Evolutionary conservation across 1,284 basidiomycete species (phyloP), one percentile per base, ranked within the genome.

Genomic region (Volvariella volvacea): DNA sequence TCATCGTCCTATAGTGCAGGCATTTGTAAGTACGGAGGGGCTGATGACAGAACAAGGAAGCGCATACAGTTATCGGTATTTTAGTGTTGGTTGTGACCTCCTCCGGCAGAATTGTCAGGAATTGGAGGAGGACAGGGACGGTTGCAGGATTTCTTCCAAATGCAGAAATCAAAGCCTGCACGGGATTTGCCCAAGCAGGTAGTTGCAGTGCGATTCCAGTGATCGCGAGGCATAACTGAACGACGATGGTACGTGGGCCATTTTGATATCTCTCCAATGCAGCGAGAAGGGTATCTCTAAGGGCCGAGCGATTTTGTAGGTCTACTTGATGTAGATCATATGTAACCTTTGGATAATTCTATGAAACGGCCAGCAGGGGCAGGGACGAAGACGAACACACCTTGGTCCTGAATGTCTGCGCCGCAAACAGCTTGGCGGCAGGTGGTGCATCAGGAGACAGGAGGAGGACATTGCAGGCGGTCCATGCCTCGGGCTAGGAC

Each of bases 401-500:
- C 77, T 99, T 99, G 48, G 88, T 77, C 57, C 95, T 76, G 62
- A 99, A 92, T 0, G 96, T 99, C 66, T 99, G 96, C 0, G 95
- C 92, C 14, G 94, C 92, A 61, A 99, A 98, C 40, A 98, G 68
- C 57, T 93, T 89, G 28, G 91, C 90, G 47, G 92, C 79, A 40
- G 76, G 63, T 1, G 92, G 88, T 3, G 83, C 80, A 52, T 92
- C 87, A 39, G 82, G 78, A 2, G 86, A 81, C 46, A 87, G 79
- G 45, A 99, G 79, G 48, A 99, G 78, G 55, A 86, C 72, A 68
- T 97, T 95, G 65, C 92, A 95, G 40, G 89, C 92, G 54, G 85
- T 76, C 96, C 96, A 99, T 55, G 96, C 95, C 64, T 97, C 90
- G 60, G 82, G 77, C 90, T 97, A 78, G 66, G 68, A 69, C 68